Percentiles rank a stretch among this genome's conserved stretches.
Evolutionary conservation across 495 filamentous ascomycete genomes (phyloP).

Genomic region (Penicillium malachiteum): DNA sequence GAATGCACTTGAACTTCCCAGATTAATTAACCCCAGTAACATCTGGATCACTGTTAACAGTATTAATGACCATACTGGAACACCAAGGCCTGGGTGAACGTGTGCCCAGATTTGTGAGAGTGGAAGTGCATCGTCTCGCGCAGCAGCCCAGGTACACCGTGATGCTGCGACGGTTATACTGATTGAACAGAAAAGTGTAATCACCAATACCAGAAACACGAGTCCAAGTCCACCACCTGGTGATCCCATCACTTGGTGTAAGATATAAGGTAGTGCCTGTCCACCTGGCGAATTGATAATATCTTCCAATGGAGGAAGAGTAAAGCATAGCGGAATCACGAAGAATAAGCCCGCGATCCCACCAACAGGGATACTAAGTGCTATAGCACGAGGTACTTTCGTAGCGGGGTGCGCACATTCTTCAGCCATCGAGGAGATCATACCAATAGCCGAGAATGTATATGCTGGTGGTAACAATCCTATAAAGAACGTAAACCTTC

Average conservation of each 20-base stretch:
- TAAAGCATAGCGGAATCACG: constrained; percentile 48
- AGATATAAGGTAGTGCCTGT: constrained; percentile 50
- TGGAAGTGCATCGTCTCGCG: constrained; percentile 53
- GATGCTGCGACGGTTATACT: constrained; percentile 61
- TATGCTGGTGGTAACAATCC: constrained; percentile 52
- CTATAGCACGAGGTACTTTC: constrained; percentile 47
- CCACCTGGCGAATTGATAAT: constrained; percentile 38
- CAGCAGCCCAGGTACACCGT: constrained; percentile 59
- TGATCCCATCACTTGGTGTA: constrained; percentile 45
- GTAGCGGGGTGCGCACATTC: constrained; percentile 44
- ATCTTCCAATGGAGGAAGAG: constrained; percentile 43
- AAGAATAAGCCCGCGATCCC: constrained; percentile 47
- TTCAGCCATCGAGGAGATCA: constrained; percentile 54
- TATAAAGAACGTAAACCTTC: constrained; percentile 49
- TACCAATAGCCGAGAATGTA: constrained; percentile 51
- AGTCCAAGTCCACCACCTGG: constrained; percentile 49
- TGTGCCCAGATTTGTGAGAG: constrained; percentile 33
- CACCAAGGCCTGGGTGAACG: constrained; percentile 28
- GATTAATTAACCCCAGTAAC: constrained; percentile 60
- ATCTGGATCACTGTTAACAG: constrained; percentile 43
- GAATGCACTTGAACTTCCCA: constrained; percentile 59
- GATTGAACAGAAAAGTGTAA: constrained; percentile 61
- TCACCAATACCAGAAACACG: constrained; percentile 56
- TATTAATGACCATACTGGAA: constrained; percentile 38
- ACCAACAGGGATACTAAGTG: constrained; percentile 42